A percentile compares a stretch with the other conserved stretches of the same genome.
phyloP scores from a whole-genome alignment of 768 basidiomycete genomes.

The Gymnopilus dilepis region DNA sequence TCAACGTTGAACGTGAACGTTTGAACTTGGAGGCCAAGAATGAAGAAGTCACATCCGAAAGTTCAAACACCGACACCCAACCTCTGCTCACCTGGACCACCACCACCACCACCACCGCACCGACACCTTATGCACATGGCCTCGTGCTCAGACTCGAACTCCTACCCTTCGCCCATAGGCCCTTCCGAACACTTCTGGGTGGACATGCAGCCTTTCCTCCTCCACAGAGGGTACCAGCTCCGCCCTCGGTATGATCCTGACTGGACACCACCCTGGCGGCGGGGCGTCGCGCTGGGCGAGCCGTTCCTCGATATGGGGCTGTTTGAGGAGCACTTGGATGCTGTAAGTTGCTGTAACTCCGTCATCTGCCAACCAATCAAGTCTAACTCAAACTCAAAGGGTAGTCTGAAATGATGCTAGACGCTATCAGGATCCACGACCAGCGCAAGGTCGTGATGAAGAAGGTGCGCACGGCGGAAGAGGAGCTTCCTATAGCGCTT shows the following conservation, averaged over 20 bases:
- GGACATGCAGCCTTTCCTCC: conserved; percentile 7
- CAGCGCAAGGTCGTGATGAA: neutral
- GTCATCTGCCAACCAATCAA: too few relatives aligned
- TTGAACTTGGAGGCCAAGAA: too few relatives aligned
- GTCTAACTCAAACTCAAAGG: too few relatives aligned
- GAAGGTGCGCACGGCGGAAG: neutral
- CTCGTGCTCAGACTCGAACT: too few relatives aligned
- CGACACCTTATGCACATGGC: too few relatives aligned
- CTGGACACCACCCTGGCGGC: conserved; percentile 14
- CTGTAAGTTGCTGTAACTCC: neutral
- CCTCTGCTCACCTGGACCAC: too few relatives aligned
- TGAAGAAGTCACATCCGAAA: too few relatives aligned
- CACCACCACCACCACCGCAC: too few relatives aligned
- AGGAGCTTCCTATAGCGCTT: neutral
- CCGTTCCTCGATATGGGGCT: neutral
- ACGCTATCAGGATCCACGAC: neutral
- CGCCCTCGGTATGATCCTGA: conserved; percentile 16
- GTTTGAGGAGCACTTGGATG: neutral
- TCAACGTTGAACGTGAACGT: too few relatives aligned
- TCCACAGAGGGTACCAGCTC: conserved; percentile 3
- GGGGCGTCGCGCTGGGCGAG: neutral
- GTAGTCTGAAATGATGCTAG: neutral
- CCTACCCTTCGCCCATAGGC: neutral
- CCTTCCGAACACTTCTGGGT: conserved; percentile 8
- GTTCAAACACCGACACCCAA: too few relatives aligned